Evolutionary conservation across 768 basidiomycete species (phyloP), one percentile per base, ranked within the genome.

Genomic region (Suillus tomentosus): DNA sequence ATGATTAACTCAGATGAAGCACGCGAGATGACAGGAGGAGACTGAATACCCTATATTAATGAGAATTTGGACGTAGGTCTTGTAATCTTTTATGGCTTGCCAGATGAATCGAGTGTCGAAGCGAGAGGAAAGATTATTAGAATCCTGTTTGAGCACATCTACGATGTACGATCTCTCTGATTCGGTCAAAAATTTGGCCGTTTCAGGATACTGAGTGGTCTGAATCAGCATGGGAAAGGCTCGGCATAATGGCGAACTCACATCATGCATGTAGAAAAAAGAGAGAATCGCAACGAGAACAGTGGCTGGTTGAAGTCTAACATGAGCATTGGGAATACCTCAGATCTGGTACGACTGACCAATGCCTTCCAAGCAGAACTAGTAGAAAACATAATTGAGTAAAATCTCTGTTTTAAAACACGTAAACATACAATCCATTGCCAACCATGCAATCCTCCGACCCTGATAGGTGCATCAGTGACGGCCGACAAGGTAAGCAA

Each of bases 201-300:
- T 88, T 66, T 82, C 81, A 36, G 86, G 85, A 71, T 83, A 86
- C 83, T 84, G 63, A 45, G 1, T n/a, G 14, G 57, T 22, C 15
- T 22, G 4, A 42, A 22, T 37, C 9, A 6, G 45, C 45, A 39
- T 53, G 34, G n/a, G 19, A 19, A 24, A 42, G 8, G 60, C 8
- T 19, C 40, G 57, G 57, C 56, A 17, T 47, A 45, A 39, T 2
- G 40, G 19, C 7, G 15, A 10, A 42, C 81, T 54, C 62, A 83
- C 83, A 70, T 87, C 85, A 62, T 86, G 74, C 75, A 87, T 82
- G 71, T 79, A 79, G 70, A 82, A 86, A 70, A 79, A 86, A n/a
- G 74, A 67, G 4, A 4, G 24, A 15, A 64, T 59, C 2, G 74
- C 71, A 13, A 65, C 57, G 19, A 69, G 13, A 3, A 67, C 50